A percentile compares a stretch with the other conserved stretches of the same genome.
These are phyloP conservation scores for Pseudogymnoascus sp. DNA, from an alignment of 2,329 filamentous ascomycete genomes.

Conservation along the genomic window DNA sequence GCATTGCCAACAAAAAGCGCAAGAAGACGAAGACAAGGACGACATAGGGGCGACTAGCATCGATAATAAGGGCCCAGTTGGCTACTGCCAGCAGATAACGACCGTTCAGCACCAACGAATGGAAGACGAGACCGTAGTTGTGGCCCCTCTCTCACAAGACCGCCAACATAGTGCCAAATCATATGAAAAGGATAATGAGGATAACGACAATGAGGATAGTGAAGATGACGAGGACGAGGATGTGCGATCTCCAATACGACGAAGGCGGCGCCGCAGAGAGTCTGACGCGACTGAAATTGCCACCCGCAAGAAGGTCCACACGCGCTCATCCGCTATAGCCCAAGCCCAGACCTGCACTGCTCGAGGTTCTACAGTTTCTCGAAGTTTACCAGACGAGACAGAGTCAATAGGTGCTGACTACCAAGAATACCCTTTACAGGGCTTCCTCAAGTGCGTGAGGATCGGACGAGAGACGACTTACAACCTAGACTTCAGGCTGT, in stretches of 20 bases:
- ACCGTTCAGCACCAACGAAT: too few species aligned
- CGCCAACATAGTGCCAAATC: too few species aligned
- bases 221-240: background rate
- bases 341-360: background rate
- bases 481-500: background rate
- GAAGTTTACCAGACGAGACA: background rate
- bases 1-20: background rate
- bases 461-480: too few species aligned
- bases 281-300: background rate
- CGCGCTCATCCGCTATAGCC: background rate
- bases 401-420: background rate
- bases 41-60: too few species aligned
- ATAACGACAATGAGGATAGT: background rate
- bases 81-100: too few species aligned
- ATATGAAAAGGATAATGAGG: background rate
- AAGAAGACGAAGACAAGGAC: background rate
- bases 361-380: background rate
- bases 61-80: too few species aligned
- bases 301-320: background rate
- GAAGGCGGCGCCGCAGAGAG: background rate
- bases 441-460: too few species aligned
- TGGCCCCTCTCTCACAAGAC: too few species aligned
- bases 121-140: too few species aligned
- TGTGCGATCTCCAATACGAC: background rate
- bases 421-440: too few species aligned